Conservation (phyloP, 805 yeast genomes). For the Kazachstania africana region DNA sequence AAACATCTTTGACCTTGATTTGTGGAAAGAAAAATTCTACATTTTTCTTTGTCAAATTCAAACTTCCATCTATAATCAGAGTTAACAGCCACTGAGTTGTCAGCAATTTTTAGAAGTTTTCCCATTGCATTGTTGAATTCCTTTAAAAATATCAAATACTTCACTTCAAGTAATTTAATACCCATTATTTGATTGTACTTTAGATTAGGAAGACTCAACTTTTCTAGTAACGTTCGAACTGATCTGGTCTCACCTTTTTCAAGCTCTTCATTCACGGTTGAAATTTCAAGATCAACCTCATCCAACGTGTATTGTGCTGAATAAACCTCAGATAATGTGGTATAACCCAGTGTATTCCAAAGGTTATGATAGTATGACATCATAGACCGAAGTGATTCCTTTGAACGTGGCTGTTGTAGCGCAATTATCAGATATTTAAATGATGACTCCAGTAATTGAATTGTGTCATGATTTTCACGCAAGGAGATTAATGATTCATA, state of each 20-base stretch:
- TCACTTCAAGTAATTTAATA: constrained; percentile 32
- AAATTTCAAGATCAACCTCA: constrained; percentile 5
- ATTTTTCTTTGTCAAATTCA: constrained; percentile 16
- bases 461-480: constrained; percentile 38
- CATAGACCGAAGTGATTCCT: constrained; percentile 1
- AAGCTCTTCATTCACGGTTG: constrained; percentile 3
- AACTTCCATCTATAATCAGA: constrained; percentile 24
- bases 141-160: constrained; percentile 26
- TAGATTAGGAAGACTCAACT: constrained; percentile 28
- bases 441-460: constrained; percentile 40
- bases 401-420: constrained; percentile 29
- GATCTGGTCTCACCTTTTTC: constrained; percentile 28
- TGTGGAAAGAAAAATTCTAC: constrained; percentile 25
- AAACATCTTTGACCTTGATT: constrained; percentile 40
- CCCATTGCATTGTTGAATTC: constrained; percentile 19
- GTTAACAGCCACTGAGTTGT: constrained; percentile 11
- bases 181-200: constrained; percentile 27
- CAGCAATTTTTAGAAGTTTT: constrained; percentile 11
- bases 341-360: constrained; percentile 16
- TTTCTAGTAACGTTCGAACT: constrained; percentile 28
- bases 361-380: constrained; percentile 3
- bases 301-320: background rate
- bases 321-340: constrained; percentile 9
- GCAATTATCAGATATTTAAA: constrained; percentile 46
- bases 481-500: constrained; percentile 49